phyloP scores from a whole-genome alignment of 1,284 basidiomycete genomes.

The Quambalaria eucalypti region DNA sequence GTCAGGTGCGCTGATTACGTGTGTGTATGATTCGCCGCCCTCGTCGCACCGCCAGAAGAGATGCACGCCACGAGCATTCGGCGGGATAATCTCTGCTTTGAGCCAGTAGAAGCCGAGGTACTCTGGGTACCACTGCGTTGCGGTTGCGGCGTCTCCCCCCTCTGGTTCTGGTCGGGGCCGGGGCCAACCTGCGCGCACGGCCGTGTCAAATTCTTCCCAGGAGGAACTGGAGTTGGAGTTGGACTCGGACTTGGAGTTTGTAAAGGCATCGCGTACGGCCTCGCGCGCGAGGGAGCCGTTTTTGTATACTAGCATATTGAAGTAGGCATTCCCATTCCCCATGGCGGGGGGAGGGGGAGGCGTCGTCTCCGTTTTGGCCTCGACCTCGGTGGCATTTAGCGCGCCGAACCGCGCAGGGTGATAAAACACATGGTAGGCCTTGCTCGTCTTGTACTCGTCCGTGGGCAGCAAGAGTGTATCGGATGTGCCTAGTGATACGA shows the following conservation, averaged over 20 bases:
- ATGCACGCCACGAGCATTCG: slow-evolving; percentile 61
- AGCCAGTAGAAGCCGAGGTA: slow-evolving; percentile 63
- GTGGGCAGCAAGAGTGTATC: slow-evolving; percentile 72
- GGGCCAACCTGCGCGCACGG: slow-evolving; percentile 50
- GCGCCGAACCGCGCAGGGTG: slow-evolving; percentile 46
- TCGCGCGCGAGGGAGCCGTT: slow-evolving; percentile 55
- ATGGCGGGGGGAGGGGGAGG: background rate
- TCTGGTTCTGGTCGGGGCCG: no score
- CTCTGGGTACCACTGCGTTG: no score
- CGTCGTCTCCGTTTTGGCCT: slow-evolving; percentile 9
- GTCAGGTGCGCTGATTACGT: no score
- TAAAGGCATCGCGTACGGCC: slow-evolving; percentile 64
- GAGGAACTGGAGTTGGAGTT: slow-evolving; percentile 55
- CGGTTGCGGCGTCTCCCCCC: no score
- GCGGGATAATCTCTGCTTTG: slow-evolving; percentile 71
- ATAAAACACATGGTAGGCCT: slow-evolving; percentile 52
- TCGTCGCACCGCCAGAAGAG: no score
- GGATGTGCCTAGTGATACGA: slow-evolving; percentile 82
- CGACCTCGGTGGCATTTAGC: slow-evolving; percentile 10
- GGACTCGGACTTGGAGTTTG: no score
- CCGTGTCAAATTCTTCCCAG: slow-evolving; percentile 67
- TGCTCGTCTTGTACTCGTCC: slow-evolving; percentile 48
- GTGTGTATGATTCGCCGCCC: slow-evolving; percentile 10
- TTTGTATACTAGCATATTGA: slow-evolving; percentile 53
- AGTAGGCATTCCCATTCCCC: slow-evolving; percentile 45